phyloP scores from a whole-genome alignment of 1,139 yeast species.

The Eremothecium gossypii region DNA sequence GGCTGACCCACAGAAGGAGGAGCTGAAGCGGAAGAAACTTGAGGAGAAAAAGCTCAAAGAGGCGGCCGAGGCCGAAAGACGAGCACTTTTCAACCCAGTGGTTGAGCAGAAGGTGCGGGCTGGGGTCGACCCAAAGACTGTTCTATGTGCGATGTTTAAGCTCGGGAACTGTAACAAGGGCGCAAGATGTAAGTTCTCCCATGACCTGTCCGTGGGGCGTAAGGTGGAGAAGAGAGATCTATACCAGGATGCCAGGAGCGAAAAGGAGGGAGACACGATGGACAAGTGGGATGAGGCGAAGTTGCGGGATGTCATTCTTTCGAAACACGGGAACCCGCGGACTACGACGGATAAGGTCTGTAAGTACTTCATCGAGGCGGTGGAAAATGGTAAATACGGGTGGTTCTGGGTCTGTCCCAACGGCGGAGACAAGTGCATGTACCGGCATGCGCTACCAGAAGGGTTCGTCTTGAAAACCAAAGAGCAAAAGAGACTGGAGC shows the following conservation, averaged over 20 bases:
- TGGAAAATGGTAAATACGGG: slow-evolving; percentile 94
- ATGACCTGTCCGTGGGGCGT: slow-evolving; percentile 78
- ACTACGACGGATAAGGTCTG: slow-evolving; percentile 95
- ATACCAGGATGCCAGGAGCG: slow-evolving; percentile 77
- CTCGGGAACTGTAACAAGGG: slow-evolving; percentile 89
- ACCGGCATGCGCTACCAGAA: slow-evolving; percentile 92
- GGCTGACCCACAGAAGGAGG: slow-evolving; percentile 46
- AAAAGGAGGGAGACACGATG: slow-evolving; percentile 81
- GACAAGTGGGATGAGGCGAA: slow-evolving; percentile 97
- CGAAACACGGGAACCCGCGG: slow-evolving; percentile 90
- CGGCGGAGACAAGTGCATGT: slow-evolving; percentile 87
- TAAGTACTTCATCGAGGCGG: slow-evolving; percentile 91
- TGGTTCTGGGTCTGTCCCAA: slow-evolving; percentile 99
- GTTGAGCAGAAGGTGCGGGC: slow-evolving; percentile 86
- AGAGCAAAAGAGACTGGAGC: slow-evolving; percentile 87
- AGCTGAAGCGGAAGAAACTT: slow-evolving; percentile 13
- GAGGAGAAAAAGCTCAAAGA: slow-evolving; percentile 51
- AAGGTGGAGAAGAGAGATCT: slow-evolving; percentile 85
- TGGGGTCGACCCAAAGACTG: slow-evolving; percentile 95
- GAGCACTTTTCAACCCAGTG: slow-evolving; percentile 58
- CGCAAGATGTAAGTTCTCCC: slow-evolving; percentile 85
- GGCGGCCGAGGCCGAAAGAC: slow-evolving; percentile 79
- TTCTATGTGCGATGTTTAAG: slow-evolving; percentile 84
- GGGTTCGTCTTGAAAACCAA: slow-evolving; percentile 95
- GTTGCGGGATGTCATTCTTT: slow-evolving; percentile 71